phyloP scores from a whole-genome alignment of 768 basidiomycete species.

The Suillus weaverae region DNA sequence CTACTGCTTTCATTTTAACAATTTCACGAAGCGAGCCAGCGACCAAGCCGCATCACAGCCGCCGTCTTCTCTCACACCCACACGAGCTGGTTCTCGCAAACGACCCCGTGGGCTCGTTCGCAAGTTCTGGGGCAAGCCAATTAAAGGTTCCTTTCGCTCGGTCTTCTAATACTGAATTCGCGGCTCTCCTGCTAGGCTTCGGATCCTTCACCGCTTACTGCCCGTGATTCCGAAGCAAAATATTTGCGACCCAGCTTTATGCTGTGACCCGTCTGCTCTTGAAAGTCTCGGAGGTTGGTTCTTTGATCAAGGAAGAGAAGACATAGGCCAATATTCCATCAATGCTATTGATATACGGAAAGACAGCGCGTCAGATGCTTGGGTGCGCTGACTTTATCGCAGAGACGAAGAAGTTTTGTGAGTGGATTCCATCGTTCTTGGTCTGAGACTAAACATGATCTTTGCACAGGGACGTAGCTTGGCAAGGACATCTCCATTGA shows the following conservation, averaged over 20 bases:
- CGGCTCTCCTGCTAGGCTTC: not conserved
- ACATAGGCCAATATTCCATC: not conserved
- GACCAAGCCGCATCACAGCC: not conserved
- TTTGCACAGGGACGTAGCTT: not conserved
- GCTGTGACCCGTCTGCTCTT: not conserved
- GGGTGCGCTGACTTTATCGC: slow-evolving; percentile 12
- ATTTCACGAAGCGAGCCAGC: too few species aligned
- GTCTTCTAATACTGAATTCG: not conserved
- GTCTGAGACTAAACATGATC: not conserved
- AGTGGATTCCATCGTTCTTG: not conserved
- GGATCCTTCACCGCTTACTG: not conserved
- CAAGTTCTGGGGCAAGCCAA: not conserved
- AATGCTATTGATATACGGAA: not conserved
- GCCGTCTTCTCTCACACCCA: not conserved
- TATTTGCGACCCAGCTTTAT: not conserved
- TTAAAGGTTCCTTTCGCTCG: not conserved
- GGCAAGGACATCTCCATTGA: not conserved
- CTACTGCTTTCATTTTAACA: slow-evolving; percentile 27
- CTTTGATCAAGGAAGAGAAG: slow-evolving; percentile 4
- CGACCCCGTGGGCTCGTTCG: not conserved
- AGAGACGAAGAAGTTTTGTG: slow-evolving; percentile 9
- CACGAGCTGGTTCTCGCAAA: not conserved
- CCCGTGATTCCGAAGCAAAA: not conserved
- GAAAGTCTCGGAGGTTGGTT: slow-evolving; percentile 2
- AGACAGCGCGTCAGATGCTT: not conserved